Base-by-base conservation (phyloP, 768 basidiomycete genomes). In the Cystobasidium onofrii region DNA sequence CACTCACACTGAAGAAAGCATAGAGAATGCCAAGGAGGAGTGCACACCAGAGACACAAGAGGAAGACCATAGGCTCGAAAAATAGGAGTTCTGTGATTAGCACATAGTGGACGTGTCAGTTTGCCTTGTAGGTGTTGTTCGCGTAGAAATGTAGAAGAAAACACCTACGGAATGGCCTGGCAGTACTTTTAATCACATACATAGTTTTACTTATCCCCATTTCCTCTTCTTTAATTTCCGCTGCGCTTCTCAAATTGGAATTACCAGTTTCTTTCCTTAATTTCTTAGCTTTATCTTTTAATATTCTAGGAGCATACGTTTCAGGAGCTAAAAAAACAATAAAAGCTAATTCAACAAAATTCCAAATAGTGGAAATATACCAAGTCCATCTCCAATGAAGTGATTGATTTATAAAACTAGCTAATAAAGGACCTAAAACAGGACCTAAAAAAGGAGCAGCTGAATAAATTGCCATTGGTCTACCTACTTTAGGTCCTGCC, bases 281-380 rank as follows among this genome's bases (percentile, higher is more conserved):
- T 64, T 73, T 69, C n/a, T 50, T 61, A 1, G 83, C 84, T 23
- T 81, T 82, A 31, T 85, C 84, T 36, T 83, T 77, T 17, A 87
- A 86, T 44, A 91, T 84, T 43, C 89, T 82, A 1, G 90, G 90
- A 0, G 84, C 87, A 78, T 90, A 92, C 0, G 90, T 90, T 80
- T 91, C 90, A 33, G 82, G 83, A 20, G 89, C 81, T 41, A 89
- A 78, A 13, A 71, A 27, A 13, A 86, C 78, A 9, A 92, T 81
- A 0, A 85, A 81, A 9, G 85, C 62, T 10, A 84, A 80, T 79
- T 90, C 84, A 1, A 81, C 81, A 61, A 85, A 86, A 0, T 85
- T 83, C 91, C 90, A 92, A 25, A 89, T 89, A 1, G 88, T 74
- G 72, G 88, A 79, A 18, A 89, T 81, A 71, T 87, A 86, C 81